phyloP scores from a whole-genome alignment of 2,329 filamentous ascomycete genomes.

The Phialemonium atrogriseum region DNA sequence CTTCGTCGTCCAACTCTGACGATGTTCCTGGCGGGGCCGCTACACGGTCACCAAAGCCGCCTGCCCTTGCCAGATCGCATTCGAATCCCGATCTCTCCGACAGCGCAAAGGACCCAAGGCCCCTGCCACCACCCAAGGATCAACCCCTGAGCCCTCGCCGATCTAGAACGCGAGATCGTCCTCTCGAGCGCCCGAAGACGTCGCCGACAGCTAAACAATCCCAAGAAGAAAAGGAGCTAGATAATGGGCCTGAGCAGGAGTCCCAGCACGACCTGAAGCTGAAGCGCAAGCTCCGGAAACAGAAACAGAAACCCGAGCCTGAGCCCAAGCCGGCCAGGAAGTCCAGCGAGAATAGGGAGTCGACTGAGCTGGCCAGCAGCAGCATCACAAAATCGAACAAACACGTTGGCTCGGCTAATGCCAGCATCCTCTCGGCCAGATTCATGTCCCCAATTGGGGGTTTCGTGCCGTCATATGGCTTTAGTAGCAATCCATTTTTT shows the following conservation, averaged over 20 bases:
- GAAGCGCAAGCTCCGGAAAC: constrained; percentile 2
- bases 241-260: not conserved
- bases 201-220: not conserved
- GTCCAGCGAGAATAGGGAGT: not conserved
- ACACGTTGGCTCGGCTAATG: not conserved
- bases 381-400: not conserved
- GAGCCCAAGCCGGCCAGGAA: not conserved
- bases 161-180: not conserved
- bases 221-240: not conserved
- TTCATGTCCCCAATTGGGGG: constrained; percentile 4
- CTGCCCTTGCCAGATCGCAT: not conserved
- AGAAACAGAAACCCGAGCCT: constrained; percentile 1
- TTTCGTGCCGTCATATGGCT: constrained; percentile 2
- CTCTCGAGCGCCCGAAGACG: not conserved
- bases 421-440: constrained; percentile 1
- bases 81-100: not conserved
- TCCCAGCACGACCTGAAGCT: no score
- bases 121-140: no score
- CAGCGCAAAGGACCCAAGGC: not conserved
- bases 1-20: constrained; percentile 10
- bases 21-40: no score
- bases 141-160: constrained; percentile 2
- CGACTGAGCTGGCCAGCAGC: not conserved
- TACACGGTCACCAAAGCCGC: no score
- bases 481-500: constrained; percentile 1